A percentile compares a stretch with the other conserved stretches of the same genome.
Evolutionary conservation across 2,329 filamentous ascomycete genomes (phyloP).

Genomic region (Aureobasidium sp.): DNA sequence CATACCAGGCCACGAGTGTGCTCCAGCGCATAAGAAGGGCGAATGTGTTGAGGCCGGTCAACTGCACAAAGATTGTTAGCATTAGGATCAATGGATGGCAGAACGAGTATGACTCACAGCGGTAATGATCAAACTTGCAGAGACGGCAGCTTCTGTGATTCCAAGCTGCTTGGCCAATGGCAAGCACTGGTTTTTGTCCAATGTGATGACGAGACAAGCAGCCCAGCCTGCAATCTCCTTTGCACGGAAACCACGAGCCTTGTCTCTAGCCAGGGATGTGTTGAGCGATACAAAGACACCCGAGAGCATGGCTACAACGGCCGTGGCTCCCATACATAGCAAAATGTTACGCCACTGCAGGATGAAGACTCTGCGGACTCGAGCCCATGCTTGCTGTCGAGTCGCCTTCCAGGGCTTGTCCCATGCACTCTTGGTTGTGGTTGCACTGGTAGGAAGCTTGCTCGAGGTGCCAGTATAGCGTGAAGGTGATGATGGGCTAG

Average conservation of each 20-base stretch:
- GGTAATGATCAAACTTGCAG: conserved; percentile 64
- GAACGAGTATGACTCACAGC: conserved; percentile 44
- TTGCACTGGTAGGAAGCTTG: conserved; percentile 6
- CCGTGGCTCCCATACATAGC: conserved; percentile 69
- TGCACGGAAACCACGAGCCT: conserved; percentile 35
- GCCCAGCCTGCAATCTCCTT: conserved; percentile 53
- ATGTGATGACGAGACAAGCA: conserved; percentile 48
- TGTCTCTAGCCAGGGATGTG: conserved; percentile 42
- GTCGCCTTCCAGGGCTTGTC: conserved; percentile 13
- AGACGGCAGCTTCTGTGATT: conserved; percentile 59
- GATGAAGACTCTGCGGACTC: conserved; percentile 64
- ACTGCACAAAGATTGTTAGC: conserved; percentile 34
- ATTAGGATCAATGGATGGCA: background rate
- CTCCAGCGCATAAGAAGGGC: conserved; percentile 66
- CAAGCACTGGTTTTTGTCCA: conserved; percentile 56
- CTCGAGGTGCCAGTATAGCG: background rate
- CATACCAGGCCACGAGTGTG: conserved; percentile 69
- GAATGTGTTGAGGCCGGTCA: conserved; percentile 72
- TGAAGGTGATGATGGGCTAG: background rate
- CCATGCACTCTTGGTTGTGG: background rate
- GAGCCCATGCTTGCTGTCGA: conserved; percentile 43
- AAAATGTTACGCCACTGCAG: conserved; percentile 79
- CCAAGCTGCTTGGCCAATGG: conserved; percentile 49
- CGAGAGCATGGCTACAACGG: conserved; percentile 75
- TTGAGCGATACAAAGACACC: conserved; percentile 72